Conservation (phyloP, 352 stramenopile genomes). For the Phytophthora multivora region DNA sequence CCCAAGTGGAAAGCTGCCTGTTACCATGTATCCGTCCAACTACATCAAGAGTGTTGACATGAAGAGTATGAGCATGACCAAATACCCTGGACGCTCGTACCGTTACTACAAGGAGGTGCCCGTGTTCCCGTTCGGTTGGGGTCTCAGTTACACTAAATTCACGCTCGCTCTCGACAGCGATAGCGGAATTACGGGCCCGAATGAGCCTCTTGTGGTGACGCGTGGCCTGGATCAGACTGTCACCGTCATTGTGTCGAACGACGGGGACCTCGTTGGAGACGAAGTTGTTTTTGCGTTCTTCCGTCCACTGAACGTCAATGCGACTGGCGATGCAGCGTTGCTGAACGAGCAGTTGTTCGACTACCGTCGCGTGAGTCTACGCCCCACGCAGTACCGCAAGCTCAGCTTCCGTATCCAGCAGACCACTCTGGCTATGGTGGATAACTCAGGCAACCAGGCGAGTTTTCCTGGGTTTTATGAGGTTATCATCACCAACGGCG, state of each 20-base stretch:
- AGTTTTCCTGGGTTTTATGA: slow-evolving; percentile 77
- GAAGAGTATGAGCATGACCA: slow-evolving; percentile 92
- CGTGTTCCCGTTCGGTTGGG: slow-evolving; percentile 91
- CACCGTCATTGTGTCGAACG: slow-evolving; percentile 60
- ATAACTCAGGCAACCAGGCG: slow-evolving; percentile 56
- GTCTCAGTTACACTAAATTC: slow-evolving; percentile 92
- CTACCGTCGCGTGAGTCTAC: slow-evolving; percentile 64
- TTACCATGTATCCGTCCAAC: slow-evolving; percentile 88
- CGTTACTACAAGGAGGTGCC: slow-evolving; percentile 90
- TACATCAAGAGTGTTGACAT: slow-evolving; percentile 79
- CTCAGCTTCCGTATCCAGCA: slow-evolving; percentile 51
- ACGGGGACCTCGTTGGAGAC: slow-evolving; percentile 54
- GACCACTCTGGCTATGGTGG: slow-evolving; percentile 58
- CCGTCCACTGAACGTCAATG: slow-evolving; percentile 59
- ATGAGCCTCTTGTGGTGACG: slow-evolving; percentile 38
- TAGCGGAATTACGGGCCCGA: slow-evolving; percentile 6
- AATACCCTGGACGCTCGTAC: slow-evolving; percentile 90
- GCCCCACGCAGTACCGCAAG: slow-evolving; percentile 36
- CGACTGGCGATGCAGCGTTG: slow-evolving; percentile 57
- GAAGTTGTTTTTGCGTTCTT: slow-evolving; percentile 87
- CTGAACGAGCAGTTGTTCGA: slow-evolving; percentile 83
- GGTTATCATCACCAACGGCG: slow-evolving; percentile 75
- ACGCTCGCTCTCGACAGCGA: slow-evolving; percentile 30
- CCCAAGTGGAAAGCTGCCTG: slow-evolving; percentile 80
- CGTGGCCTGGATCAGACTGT: slow-evolving; percentile 47